phyloP scores from a whole-genome alignment of 2,329 filamentous ascomycete species.

The Stemphylium lycopersici region DNA sequence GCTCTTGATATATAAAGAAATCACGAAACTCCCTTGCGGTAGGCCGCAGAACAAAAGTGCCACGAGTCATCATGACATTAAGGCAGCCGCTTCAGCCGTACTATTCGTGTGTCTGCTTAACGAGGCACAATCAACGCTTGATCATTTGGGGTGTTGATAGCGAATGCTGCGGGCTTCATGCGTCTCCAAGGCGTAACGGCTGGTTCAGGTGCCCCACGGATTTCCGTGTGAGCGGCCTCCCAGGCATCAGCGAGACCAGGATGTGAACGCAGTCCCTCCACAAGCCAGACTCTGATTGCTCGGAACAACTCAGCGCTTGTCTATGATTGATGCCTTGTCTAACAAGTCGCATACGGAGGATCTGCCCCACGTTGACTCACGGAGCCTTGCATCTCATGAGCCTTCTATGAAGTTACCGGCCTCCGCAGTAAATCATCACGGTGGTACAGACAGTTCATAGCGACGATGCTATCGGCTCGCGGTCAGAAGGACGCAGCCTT shows the following conservation, averaged over 20 bases:
- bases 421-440: not conserved
- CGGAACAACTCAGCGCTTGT: not conserved
- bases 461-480: slow-evolving; percentile 6
- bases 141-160: not conserved
- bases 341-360: not conserved
- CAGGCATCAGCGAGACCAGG: slow-evolving; percentile 6
- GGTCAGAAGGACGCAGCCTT: slow-evolving; percentile 10
- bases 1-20: slow-evolving; percentile 17
- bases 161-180: not conserved
- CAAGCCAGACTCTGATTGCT: not conserved
- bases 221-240: slow-evolving; percentile 9
- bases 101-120: slow-evolving; percentile 13
- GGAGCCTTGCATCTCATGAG: not conserved
- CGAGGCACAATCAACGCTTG: slow-evolving; percentile 34
- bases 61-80: slow-evolving; percentile 17
- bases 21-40: slow-evolving; percentile 1
- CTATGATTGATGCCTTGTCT: not conserved
- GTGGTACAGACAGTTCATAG: not conserved
- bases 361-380: slow-evolving; percentile 7
- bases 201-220: not conserved
- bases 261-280: not conserved
- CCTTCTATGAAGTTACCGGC: not conserved
- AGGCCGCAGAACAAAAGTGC: slow-evolving; percentile 7
- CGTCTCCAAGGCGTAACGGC: not conserved
- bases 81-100: slow-evolving; percentile 31